A percentile compares a stretch with the other conserved stretches of the same genome.
These are phyloP conservation scores for Talaromyces liani DNA, from an alignment of 495 filamentous ascomycete species.

Conservation along the genomic window DNA sequence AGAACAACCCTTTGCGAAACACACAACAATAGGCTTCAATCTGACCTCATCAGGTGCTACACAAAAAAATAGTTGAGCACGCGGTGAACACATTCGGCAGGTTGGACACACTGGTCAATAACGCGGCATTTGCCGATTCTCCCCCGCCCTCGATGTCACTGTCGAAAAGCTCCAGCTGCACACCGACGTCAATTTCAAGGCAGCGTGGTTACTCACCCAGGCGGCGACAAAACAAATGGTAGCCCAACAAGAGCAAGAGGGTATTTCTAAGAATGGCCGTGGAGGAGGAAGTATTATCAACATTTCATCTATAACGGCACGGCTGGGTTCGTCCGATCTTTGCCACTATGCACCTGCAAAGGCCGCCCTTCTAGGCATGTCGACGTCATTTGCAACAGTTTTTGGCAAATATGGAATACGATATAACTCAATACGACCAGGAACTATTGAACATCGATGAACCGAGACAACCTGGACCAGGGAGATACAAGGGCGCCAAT, in stretches of 20 bases:
- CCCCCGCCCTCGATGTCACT: background rate
- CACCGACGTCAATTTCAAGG: background rate
- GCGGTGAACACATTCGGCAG: background rate
- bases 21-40: background rate
- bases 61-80: background rate
- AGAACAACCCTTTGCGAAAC: background rate
- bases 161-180: background rate
- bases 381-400: background rate
- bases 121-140: slow-evolving; percentile 1
- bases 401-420: background rate
- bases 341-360: background rate
- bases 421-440: background rate
- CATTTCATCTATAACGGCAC: background rate
- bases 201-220: background rate
- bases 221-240: background rate
- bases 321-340: background rate
- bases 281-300: background rate
- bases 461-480: background rate
- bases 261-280: background rate
- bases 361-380: background rate
- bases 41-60: background rate
- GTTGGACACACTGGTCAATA: background rate
- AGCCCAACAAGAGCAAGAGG: background rate
- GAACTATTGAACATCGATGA: background rate
- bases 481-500: background rate